These are phyloP conservation scores for Ceratobasidium sp. DNA, from an alignment of 1,284 basidiomycete species.

Conservation along the genomic window DNA sequence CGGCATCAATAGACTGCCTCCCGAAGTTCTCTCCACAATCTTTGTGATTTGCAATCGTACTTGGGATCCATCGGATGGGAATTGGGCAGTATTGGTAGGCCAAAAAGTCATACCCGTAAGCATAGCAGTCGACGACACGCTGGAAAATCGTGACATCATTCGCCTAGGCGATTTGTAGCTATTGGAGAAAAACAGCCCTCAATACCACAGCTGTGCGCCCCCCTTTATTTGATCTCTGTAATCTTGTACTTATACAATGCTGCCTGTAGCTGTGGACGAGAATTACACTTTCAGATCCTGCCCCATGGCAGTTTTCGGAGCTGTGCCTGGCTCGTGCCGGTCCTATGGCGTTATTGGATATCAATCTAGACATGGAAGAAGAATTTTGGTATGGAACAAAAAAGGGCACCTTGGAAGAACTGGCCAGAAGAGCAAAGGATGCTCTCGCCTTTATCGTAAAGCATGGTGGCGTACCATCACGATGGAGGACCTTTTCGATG, in stretches of 20 bases:
- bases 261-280: constrained; percentile 28
- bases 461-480: constrained; percentile 16
- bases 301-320: background rate
- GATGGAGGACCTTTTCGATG: constrained; percentile 5
- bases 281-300: background rate
- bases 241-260: too few species aligned
- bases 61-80: background rate
- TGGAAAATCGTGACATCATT: background rate
- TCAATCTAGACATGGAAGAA: background rate
- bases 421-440: background rate
- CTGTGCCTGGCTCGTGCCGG: constrained; percentile 5
- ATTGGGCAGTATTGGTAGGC: background rate
- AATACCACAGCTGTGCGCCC: background rate
- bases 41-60: background rate
- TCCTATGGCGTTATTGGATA: background rate
- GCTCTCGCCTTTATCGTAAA: constrained; percentile 12
- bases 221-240: background rate
- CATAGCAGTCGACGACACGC: background rate
- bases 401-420: background rate
- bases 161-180: constrained; percentile 1
- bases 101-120: background rate
- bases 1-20: constrained; percentile 8
- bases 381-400: background rate
- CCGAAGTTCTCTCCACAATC: background rate
- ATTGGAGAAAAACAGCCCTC: constrained; percentile 13